Base-by-base conservation (phyloP, 2,329 filamentous ascomycete species). In the Penicillium sp. region DNA sequence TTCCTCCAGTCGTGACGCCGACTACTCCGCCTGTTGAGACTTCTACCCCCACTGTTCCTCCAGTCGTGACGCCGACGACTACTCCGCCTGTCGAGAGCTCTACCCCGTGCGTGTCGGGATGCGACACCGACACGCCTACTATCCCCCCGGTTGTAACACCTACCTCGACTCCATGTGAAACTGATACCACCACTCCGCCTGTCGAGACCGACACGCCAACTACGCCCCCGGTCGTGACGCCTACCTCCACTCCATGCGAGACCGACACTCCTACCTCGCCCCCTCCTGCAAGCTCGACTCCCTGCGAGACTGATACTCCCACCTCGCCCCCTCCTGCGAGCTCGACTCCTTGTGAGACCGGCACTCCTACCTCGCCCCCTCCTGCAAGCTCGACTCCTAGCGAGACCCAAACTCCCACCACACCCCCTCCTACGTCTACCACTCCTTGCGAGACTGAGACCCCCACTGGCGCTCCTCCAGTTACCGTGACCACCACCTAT, bases 401-500 rank as follows among this genome's bases (percentile, higher is more conserved):
- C 5, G 26, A 58, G 40, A 57, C 37, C 8, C 40, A 44, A 1
- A 54, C 54, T 18, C 38, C 51, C 2, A 42, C 37, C 32, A 2
- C 24, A 7, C 22, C 58, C 14, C 60, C 60, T 43, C 51, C 53
- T 0, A 39, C 60, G 16, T 31, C 37, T 6, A 50, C 47, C 14
- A 50, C 47, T 26, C 18, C 46, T 5, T 56, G 43, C 18, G 48
- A 58, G 32, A 56, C 54, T 5, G 32, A 49, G 18, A 32, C 29
- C 13, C 13, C 29, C n/a, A 43, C 57, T 39, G 16, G 11, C 13
- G 44, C 58, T n/a, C 39, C 56, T 38, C 53, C 61, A 16, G 53
- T 59, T 14, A 61, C 58, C n/a, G 57, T 64, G 10, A 67, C 65
- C 2, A 59, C 56, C 8, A 65, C 61, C 14, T 67, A 60, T 38